phyloP scores from a whole-genome alignment of 1,284 basidiomycete genomes.

The Ceratobasidium sp. region DNA sequence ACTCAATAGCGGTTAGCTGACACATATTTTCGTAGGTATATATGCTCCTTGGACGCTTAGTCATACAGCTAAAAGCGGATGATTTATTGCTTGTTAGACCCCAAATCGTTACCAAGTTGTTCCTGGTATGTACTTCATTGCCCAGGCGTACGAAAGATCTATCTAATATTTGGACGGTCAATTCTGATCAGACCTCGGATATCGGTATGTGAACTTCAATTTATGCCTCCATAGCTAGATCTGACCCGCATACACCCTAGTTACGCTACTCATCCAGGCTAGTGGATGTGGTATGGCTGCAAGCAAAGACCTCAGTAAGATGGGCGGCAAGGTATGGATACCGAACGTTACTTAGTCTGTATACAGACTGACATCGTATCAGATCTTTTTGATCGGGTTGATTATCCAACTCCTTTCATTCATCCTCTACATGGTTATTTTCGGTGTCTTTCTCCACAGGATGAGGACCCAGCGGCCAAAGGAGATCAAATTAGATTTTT shows the following conservation, averaged over 20 bases:
- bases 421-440: constrained; percentile 51
- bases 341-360: not conserved
- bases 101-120: constrained; percentile 1
- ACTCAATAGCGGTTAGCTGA: not conserved
- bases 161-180: not conserved
- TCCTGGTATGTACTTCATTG: not conserved
- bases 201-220: not conserved
- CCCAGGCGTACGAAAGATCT: too few relatives aligned
- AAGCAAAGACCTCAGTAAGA: not conserved
- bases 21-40: not conserved
- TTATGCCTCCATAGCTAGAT: not conserved
- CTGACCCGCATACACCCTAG: not conserved
- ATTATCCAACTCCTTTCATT: constrained; percentile 51
- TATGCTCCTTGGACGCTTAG: constrained; percentile 5
- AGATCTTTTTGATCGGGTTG: constrained; percentile 50
- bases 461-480: constrained; percentile 46
- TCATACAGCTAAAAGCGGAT: not conserved
- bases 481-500: constrained; percentile 11
- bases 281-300: not conserved
- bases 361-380: constrained; percentile 18
- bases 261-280: constrained; percentile 9
- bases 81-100: constrained; percentile 13
- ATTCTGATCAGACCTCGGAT: constrained; percentile 10
- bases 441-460: constrained; percentile 49
- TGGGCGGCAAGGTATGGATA: not conserved